phyloP scores from a whole-genome alignment of 2,329 filamentous ascomycete genomes.

The Xylaria sp. region DNA sequence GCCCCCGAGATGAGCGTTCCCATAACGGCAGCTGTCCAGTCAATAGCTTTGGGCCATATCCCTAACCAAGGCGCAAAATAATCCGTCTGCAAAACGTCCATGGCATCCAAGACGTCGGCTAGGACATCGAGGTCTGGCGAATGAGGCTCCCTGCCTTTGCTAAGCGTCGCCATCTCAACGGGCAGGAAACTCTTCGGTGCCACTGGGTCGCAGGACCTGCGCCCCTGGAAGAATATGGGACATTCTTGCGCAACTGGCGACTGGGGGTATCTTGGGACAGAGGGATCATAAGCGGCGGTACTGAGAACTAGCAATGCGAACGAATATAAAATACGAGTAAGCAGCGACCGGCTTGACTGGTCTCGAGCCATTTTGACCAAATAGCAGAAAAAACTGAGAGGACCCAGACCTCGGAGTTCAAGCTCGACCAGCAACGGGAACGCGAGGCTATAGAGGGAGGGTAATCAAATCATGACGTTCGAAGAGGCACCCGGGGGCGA shows the following conservation, averaged over 20 bases:
- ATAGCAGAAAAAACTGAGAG: neutral
- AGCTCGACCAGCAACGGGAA: neutral
- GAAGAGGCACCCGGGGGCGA: neutral
- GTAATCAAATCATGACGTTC: neutral
- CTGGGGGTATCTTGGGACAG: conserved; percentile 1
- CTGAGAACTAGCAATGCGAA: conserved; percentile 4
- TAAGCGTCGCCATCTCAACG: conserved; percentile 8
- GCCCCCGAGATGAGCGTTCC: conserved; percentile 77
- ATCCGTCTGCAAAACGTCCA: conserved; percentile 74
- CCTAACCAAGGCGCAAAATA: conserved; percentile 80
- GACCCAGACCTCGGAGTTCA: neutral
- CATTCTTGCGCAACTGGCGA: conserved; percentile 22
- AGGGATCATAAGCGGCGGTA: conserved; percentile 3
- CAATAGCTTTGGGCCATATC: conserved; percentile 83
- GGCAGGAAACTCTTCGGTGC: conserved; percentile 31
- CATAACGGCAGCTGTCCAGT: conserved; percentile 90
- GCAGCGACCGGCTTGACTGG: neutral
- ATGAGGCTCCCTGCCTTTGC: conserved; percentile 4
- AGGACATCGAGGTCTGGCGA: conserved; percentile 39
- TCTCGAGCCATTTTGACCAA: conserved; percentile 10
- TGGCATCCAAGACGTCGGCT: conserved; percentile 60
- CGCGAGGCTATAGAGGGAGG: neutral
- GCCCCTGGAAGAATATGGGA: conserved; percentile 27
- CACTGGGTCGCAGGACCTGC: conserved; percentile 29
- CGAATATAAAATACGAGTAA: conserved; percentile 7